Evolutionary conservation across 1,284 basidiomycete species (phyloP).

Genomic region (Heterobasidion parviporum): DNA sequence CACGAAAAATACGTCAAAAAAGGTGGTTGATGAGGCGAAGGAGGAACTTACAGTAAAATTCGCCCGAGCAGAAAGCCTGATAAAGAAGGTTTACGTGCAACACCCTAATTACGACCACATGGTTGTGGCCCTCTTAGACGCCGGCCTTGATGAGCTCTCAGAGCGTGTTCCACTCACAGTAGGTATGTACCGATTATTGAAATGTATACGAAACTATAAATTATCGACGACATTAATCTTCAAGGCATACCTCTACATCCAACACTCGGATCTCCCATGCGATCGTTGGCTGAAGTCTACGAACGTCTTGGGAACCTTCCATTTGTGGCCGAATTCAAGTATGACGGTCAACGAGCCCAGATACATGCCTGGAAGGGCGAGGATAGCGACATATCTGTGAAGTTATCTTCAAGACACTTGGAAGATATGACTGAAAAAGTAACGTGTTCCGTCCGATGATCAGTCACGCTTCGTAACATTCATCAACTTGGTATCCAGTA

Average conservation of each 20-base stretch:
- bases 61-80: constrained; percentile 48
- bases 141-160: constrained; percentile 53
- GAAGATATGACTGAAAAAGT: constrained; percentile 91
- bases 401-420: constrained; percentile 83
- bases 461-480: constrained; percentile 3
- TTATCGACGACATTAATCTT: too few relatives aligned
- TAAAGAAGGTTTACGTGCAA: constrained; percentile 76
- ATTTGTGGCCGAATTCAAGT: constrained; percentile 79
- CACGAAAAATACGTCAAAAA: constrained; percentile 32
- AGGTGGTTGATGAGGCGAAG: constrained; percentile 32
- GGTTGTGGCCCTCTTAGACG: constrained; percentile 52
- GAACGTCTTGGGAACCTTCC: constrained; percentile 57
- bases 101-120: constrained; percentile 89
- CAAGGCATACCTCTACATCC: constrained; percentile 64
- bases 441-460: constrained; percentile 11
- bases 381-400: constrained; percentile 38
- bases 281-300: constrained; percentile 81
- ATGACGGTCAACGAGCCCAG: constrained; percentile 85
- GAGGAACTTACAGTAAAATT: constrained; percentile 41
- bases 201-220: too few relatives aligned
- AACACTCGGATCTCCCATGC: constrained; percentile 76
- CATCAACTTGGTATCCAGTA: constrained; percentile 43
- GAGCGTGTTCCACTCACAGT: constrained; percentile 69
- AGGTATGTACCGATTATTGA: constrained; percentile 35
- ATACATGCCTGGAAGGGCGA: constrained; percentile 58